Evolutionary conservation across 2,329 filamentous ascomycete species (phyloP).

Genomic region (Tolypocladium pustulatum): DNA sequence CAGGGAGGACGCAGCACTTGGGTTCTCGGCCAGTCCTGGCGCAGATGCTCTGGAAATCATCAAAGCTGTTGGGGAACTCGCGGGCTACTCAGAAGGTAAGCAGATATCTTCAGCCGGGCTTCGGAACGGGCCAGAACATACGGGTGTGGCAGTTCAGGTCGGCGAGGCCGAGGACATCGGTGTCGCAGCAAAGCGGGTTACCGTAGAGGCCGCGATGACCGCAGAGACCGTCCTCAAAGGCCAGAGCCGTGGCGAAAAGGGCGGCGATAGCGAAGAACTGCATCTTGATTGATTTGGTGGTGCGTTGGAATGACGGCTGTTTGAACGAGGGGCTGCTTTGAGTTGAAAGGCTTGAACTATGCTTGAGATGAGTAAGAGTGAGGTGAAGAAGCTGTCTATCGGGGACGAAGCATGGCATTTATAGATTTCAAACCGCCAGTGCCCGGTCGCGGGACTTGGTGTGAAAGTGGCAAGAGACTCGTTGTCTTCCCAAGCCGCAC

Average conservation of each 20-base stretch:
- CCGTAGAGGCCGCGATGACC: neutral
- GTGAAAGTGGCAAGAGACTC: neutral
- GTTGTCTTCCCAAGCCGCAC: neutral
- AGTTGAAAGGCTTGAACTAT: neutral
- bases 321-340: neutral
- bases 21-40: neutral
- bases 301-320: neutral
- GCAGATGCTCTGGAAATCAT: neutral
- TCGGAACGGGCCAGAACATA: neutral
- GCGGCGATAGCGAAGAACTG: slow-evolving; percentile 3
- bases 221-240: no score
- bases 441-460: neutral
- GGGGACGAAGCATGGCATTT: neutral
- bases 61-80: neutral
- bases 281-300: slow-evolving; percentile 1
- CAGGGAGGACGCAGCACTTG: slow-evolving; percentile 1
- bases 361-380: neutral
- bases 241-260: slow-evolving; percentile 1
- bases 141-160: slow-evolving; percentile 1
- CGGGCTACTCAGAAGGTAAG: neutral
- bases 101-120: neutral
- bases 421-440: neutral
- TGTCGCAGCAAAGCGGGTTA: slow-evolving; percentile 1
- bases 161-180: neutral
- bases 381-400: neutral